phyloP scores from a whole-genome alignment of 208 protist species.

The Naegleria gruberi region DNA sequence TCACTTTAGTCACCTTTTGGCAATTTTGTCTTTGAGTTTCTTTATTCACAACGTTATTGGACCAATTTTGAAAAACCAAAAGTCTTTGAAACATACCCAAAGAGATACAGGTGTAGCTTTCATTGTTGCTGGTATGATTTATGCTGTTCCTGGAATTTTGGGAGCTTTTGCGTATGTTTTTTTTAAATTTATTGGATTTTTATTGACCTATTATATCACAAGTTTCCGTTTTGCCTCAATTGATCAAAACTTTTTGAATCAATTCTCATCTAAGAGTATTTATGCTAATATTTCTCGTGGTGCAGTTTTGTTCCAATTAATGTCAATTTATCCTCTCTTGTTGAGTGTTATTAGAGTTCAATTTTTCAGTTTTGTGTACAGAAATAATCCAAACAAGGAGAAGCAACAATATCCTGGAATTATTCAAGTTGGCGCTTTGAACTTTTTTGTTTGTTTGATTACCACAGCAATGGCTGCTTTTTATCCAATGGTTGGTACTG shows the following conservation, averaged over 20 bases:
- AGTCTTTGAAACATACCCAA: not conserved
- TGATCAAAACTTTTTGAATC: slow-evolving; percentile 22
- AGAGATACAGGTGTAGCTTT: slow-evolving; percentile 14
- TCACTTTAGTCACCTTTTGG: not conserved
- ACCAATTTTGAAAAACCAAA: slow-evolving; percentile 3
- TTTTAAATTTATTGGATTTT: too few species aligned
- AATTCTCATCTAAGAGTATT: not conserved
- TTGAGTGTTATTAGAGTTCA: not conserved
- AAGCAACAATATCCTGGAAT: slow-evolving; percentile 2
- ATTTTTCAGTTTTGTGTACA: not conserved
- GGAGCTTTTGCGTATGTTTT: slow-evolving; percentile 1
- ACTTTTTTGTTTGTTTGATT: not conserved
- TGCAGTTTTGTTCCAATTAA: not conserved
- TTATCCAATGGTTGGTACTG: slow-evolving; percentile 1
- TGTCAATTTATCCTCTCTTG: not conserved
- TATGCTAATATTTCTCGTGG: not conserved
- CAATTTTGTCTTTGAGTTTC: slow-evolving; percentile 10
- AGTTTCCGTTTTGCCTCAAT: not conserved
- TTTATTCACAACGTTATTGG: slow-evolving; percentile 16
- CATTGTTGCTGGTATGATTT: not conserved
- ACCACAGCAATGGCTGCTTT: not conserved
- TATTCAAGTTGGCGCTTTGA: not conserved
- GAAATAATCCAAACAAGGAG: not conserved
- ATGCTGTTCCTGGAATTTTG: slow-evolving; percentile 6
- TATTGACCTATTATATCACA: not conserved